A percentile compares a stretch with the other conserved stretches of the same genome.
These are phyloP conservation scores for Cyathus pygmaeus DNA, from an alignment of 1,284 basidiomycete species.

Conservation along the genomic window DNA sequence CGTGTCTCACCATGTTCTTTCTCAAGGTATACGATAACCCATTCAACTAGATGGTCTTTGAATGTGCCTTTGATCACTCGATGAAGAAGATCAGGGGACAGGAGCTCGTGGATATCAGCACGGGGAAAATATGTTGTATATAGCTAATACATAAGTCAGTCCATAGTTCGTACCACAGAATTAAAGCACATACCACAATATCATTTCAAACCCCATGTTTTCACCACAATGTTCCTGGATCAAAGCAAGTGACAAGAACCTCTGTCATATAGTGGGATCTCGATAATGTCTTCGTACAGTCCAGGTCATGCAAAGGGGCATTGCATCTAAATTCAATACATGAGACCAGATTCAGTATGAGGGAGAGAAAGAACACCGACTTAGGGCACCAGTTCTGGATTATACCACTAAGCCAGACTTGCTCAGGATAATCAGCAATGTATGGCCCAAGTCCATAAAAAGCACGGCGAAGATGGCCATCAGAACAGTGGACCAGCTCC, in stretches of 20 bases:
- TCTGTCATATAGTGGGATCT: neutral
- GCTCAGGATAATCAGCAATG: neutral
- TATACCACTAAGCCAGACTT: neutral
- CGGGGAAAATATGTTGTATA: neutral
- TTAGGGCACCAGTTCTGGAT: neutral
- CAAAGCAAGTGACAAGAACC: neutral
- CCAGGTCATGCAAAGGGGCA: neutral
- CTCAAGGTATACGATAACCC: conserved; percentile 14
- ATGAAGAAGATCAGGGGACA: conserved; percentile 23
- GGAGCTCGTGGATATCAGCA: conserved; percentile 8
- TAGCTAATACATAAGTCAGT: neutral
- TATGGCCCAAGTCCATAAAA: conserved; percentile 34
- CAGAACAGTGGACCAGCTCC: conserved; percentile 30
- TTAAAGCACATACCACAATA: neutral
- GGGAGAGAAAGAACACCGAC: neutral
- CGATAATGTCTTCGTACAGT: neutral
- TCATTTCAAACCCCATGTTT: neutral
- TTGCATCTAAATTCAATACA: neutral
- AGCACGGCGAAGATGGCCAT: conserved; percentile 37
- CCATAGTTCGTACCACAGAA: neutral
- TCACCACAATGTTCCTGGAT: neutral
- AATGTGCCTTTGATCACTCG: conserved; percentile 29
- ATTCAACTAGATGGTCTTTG: conserved; percentile 27
- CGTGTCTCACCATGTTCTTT: neutral
- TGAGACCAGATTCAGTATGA: neutral